Evolutionary conservation across 768 basidiomycete species (phyloP), one percentile per base, ranked within the genome.

Genomic region (Tephrocybe sp.): DNA sequence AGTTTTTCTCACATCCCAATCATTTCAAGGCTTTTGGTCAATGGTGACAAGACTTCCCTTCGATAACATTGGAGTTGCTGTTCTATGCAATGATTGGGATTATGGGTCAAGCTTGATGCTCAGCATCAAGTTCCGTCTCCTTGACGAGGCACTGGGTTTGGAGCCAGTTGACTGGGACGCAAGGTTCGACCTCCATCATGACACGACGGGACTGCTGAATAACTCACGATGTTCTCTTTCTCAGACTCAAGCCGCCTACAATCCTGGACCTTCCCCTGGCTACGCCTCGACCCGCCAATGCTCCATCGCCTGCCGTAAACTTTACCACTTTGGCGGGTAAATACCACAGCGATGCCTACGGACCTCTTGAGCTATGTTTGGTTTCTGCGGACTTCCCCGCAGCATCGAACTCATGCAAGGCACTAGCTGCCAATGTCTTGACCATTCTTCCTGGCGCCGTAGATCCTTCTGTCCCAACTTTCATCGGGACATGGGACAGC

Each of bases 11-110:
- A 29, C 18, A n/a, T n/a, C 19, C 11, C 21, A 18, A 19, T 9
- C 18, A 16, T 12, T 8, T 29, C 0, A 15, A 59, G 64, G 64
- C 1, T 64, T 64, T 48, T 47, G 40, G 13, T 44, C 60, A 0
- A 25, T 47, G 25, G 49, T 67, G 8, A 60, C 53, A 9, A 59
- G 65, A 10, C 42, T 65, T 4, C 65, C 65, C 4, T 39, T 34
- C 19, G 54, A 57, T n/a, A 57, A 57, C 30, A 30, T 68, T 10
- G 66, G 66, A 1, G 56, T 68, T 23, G 54, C 65, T 12, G 61
- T 68, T 23, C 56, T 66, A 18, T 57, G 55, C 23, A 68, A 66
- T 29, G 66, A 66, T 29, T 46, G 56, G 15, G 31, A 48, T 8
- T 57, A 58, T n/a, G 66, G 64, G 11, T 27, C 10, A n/a, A 10